Conservation (phyloP, 2,329 filamentous ascomycete genomes). For the Penicillium thymicola region DNA sequence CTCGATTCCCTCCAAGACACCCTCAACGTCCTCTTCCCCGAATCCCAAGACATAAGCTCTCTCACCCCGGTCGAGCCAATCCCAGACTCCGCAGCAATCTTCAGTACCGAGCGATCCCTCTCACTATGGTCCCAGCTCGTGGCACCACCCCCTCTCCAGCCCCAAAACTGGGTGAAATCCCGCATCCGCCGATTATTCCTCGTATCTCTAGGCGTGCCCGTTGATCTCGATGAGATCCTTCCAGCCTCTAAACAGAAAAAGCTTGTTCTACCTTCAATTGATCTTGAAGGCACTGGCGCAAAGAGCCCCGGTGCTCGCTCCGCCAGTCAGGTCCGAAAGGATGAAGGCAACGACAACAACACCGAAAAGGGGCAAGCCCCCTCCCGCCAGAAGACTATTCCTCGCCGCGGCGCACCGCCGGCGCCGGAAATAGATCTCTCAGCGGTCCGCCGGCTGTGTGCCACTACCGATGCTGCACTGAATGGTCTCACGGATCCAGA, state of each 20-base stretch:
- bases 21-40: slow-evolving; percentile 46
- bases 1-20: slow-evolving; percentile 34
- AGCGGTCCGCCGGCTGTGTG: slow-evolving; percentile 72
- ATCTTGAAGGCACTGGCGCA: slow-evolving; percentile 51
- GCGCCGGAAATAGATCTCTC: slow-evolving; percentile 76
- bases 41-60: slow-evolving; percentile 35
- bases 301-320: slow-evolving; percentile 57
- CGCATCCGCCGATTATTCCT: slow-evolving; percentile 92
- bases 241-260: slow-evolving; percentile 98
- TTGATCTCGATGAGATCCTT: slow-evolving; percentile 95
- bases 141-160: slow-evolving; percentile 87
- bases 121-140: slow-evolving; percentile 97
- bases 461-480: slow-evolving; percentile 79
- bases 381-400: slow-evolving; percentile 27
- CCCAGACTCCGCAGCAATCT: slow-evolving; percentile 55
- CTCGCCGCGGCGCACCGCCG: slow-evolving; percentile 53
- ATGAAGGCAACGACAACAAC: slow-evolving; percentile 28
- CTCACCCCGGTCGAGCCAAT: slow-evolving; percentile 41
- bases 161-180: slow-evolving; percentile 96
- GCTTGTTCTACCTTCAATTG: slow-evolving; percentile 81
- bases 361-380: slow-evolving; percentile 27
- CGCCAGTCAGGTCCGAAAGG: slow-evolving; percentile 29
- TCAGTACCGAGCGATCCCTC: slow-evolving; percentile 79
- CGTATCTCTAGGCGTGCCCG: slow-evolving; percentile 90
- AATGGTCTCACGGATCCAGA: slow-evolving; percentile 75